Evolutionary conservation across 2,329 filamentous ascomycete species (phyloP).

Genomic region (Epichloe sibirici): DNA sequence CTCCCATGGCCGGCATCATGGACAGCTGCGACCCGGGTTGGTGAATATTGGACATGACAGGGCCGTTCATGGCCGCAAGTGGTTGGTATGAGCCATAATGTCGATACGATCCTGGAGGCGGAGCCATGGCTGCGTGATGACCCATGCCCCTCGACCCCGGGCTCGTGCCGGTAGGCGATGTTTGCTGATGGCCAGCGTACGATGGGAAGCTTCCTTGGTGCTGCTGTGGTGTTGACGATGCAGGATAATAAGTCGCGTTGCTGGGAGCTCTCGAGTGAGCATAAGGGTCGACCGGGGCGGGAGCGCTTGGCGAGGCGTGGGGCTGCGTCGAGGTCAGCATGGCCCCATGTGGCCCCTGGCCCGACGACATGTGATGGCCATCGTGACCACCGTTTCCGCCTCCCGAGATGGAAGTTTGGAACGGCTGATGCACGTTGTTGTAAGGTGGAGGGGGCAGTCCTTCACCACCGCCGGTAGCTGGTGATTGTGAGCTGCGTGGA

Average conservation of each 20-base stretch:
- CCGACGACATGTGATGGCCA: slow-evolving; percentile 18
- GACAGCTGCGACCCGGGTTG: slow-evolving; percentile 62
- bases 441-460: slow-evolving; percentile 55
- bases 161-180: slow-evolving; percentile 33
- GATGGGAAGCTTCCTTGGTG: slow-evolving; percentile 26
- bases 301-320: slow-evolving; percentile 35
- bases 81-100: slow-evolving; percentile 34
- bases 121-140: slow-evolving; percentile 23
- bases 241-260: slow-evolving; percentile 49
- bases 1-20: slow-evolving; percentile 50
- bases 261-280: slow-evolving; percentile 37
- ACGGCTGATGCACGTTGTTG: slow-evolving; percentile 54
- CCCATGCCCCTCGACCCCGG: slow-evolving; percentile 28
- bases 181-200: slow-evolving; percentile 28
- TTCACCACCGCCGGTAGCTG: slow-evolving; percentile 44
- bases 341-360: slow-evolving; percentile 15
- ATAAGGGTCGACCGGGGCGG: slow-evolving; percentile 48
- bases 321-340: slow-evolving; percentile 28
- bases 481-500: slow-evolving; percentile 28
- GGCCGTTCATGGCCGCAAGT: slow-evolving; percentile 49
- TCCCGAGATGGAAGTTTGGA: slow-evolving; percentile 43
- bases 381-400: slow-evolving; percentile 29
- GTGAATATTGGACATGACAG: slow-evolving; percentile 67
- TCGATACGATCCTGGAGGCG: slow-evolving; percentile 37
- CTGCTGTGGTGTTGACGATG: slow-evolving; percentile 35